Evolutionary conservation across 1,284 basidiomycete species (phyloP), one percentile per base, ranked within the genome.

Genomic region (Ganoderma leucocontextum): DNA sequence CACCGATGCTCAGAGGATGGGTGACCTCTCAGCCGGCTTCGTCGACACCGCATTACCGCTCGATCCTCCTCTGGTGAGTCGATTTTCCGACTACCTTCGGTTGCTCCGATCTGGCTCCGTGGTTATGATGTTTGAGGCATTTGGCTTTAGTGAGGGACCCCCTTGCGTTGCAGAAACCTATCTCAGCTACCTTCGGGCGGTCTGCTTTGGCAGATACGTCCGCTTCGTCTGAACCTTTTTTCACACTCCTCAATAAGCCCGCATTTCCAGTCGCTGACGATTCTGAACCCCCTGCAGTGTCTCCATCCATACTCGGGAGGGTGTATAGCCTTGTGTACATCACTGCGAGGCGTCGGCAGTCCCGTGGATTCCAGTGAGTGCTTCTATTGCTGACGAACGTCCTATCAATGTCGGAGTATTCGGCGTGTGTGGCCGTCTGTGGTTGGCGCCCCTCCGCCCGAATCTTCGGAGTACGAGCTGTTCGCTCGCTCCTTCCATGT

Each of bases 91-190:
- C 25, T 22, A 15, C 52, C 15, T 13, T 17, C 8, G 13, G 52
- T 17, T 55, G 6, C 52, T 55, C 29, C 12, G 13, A 35, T 29
- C 13, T 7, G 13, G 52, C 33, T 55, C 33, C 15, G 52, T 33
- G 5, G 73, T 78, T 71, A 89, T 91, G 92, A 93, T 93, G 91
- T 91, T 92, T 92, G 92, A 93, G 92, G 92, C 91, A 93, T 93
- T 93, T 93, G 91, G 92, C 92, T 93, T 93, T 92, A 93, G 90
- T 86, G 82, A 86, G 86, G 82, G 80, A 6, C 74, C 71, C 77
- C 81, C 85, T 85, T 80, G 80, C 83, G 76, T 77, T 87, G 86
- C 86, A 86, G 86, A 87, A 87, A 82, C 70, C 70, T 81, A 87
- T 85, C 86, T 88, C 86, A 87, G 87, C 86, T 87, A 87, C 86